Conservation (phyloP, 768 basidiomycete species). For the Xerocomellus intermedius region DNA sequence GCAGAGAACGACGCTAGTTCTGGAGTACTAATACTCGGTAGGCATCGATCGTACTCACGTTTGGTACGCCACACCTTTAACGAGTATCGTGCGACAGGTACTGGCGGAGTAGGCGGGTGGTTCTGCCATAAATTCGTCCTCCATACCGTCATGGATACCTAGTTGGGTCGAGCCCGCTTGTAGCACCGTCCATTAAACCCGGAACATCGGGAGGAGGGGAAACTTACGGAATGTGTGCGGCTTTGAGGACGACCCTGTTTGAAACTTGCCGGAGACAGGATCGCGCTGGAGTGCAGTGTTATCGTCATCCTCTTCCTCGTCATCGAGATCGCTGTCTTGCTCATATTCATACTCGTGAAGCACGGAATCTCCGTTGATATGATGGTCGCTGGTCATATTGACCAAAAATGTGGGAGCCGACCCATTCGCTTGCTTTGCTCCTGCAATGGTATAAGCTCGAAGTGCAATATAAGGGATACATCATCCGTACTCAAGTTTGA, state of each 20-base stretch:
- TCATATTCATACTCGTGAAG: constrained; percentile 30
- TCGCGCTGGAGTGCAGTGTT: too few relatives aligned
- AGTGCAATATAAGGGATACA: background rate
- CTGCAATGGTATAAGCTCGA: constrained; percentile 5
- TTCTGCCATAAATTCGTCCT: background rate
- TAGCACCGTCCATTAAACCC: background rate
- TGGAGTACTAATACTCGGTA: background rate
- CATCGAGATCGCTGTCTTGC: constrained; percentile 31
- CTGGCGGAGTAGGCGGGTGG: constrained; percentile 25
- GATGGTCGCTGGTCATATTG: constrained; percentile 21
- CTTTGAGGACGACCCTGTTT: background rate
- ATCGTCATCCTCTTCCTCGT: constrained; percentile 13
- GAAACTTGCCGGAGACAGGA: background rate
- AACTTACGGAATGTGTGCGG: constrained; percentile 6
- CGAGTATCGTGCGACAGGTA: constrained; percentile 24
- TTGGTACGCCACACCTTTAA: constrained; percentile 28
- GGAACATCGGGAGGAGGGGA: background rate
- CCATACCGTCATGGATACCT: background rate
- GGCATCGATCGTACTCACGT: constrained; percentile 19
- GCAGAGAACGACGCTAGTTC: background rate
- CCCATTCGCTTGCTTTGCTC: constrained; percentile 1
- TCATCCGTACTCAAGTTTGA: constrained; percentile 6
- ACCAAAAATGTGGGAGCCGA: constrained; percentile 16
- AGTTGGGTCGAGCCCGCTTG: background rate
- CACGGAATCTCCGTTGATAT: constrained; percentile 16